Evolutionary conservation across 352 stramenopile genomes (phyloP).

Genomic region (Discostella stelligera): DNA sequence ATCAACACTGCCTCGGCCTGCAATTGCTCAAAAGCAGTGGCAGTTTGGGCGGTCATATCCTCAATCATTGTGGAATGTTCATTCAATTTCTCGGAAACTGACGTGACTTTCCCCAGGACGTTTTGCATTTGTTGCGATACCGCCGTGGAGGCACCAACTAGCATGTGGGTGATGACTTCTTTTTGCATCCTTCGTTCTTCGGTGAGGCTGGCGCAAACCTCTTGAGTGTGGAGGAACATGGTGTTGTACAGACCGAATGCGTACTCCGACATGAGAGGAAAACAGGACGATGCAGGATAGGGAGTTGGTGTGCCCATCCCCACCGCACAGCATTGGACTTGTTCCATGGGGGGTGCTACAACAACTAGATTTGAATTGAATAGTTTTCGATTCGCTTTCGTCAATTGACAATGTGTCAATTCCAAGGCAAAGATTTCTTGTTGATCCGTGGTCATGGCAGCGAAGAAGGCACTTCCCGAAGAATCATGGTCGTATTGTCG

Average conservation of each 20-base stretch:
- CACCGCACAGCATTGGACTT: slow-evolving; percentile 8
- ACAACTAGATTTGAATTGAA: slow-evolving; percentile 10
- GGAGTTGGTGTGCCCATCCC: slow-evolving; percentile 3
- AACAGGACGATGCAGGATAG: slow-evolving; percentile 29
- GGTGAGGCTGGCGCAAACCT: slow-evolving; percentile 22
- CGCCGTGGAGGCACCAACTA: slow-evolving; percentile 15
- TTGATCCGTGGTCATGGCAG: slow-evolving; percentile 36
- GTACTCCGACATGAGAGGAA: slow-evolving; percentile 31
- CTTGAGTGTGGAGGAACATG: slow-evolving; percentile 24
- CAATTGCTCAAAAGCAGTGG: not conserved
- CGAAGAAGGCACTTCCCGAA: slow-evolving; percentile 27
- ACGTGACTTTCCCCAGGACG: not conserved
- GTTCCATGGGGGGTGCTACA: not conserved
- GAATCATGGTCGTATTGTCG: not conserved
- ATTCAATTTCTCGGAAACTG: not conserved
- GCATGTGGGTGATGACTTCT: slow-evolving; percentile 14
- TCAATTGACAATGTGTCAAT: slow-evolving; percentile 38
- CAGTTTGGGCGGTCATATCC: not conserved
- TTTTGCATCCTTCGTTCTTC: slow-evolving; percentile 30
- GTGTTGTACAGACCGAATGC: slow-evolving; percentile 32
- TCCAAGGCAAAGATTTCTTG: slow-evolving; percentile 33
- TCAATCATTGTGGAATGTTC: slow-evolving; percentile 7
- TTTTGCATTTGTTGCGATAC: slow-evolving; percentile 6
- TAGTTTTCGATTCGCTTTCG: slow-evolving; percentile 20
- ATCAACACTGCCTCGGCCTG: not conserved